Conservation (phyloP, 495 filamentous ascomycete species). For the Penicillium angulare region DNA sequence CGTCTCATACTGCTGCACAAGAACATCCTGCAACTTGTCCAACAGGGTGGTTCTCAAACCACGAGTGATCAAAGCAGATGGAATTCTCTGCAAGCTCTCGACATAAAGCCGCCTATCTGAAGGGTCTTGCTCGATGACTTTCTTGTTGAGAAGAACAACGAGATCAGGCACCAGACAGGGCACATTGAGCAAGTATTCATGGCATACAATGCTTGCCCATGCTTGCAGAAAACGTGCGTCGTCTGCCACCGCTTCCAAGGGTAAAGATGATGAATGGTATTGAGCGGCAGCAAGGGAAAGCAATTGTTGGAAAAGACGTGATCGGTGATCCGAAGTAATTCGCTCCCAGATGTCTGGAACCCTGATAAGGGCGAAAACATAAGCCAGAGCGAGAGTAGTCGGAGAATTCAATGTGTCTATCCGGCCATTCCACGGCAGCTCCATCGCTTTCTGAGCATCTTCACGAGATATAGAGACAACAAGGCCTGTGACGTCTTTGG, state of each 20-base stretch:
- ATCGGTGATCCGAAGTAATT: conserved; percentile 27
- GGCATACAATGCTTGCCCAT: conserved; percentile 44
- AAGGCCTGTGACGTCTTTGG: conserved; percentile 29
- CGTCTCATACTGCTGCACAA: conserved; percentile 29
- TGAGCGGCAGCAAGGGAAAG: conserved; percentile 37
- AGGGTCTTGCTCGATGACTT: conserved; percentile 30
- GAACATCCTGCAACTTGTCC: conserved; percentile 35
- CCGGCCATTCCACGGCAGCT: conserved; percentile 40
- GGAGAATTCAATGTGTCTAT: conserved; percentile 33
- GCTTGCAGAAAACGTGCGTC: conserved; percentile 39
- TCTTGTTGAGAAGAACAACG: conserved; percentile 32
- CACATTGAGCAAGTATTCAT: conserved; percentile 43
- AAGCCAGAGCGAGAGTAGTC: conserved; percentile 32
- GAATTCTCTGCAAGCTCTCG: conserved; percentile 43
- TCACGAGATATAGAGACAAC: conserved; percentile 27
- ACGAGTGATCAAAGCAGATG: conserved; percentile 36
- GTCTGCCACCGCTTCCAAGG: conserved; percentile 27
- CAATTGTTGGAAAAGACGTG: conserved; percentile 34
- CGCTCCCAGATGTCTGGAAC: conserved; percentile 33
- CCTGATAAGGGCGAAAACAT: conserved; percentile 34
- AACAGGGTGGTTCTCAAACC: conserved; percentile 36
- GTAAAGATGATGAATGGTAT: conserved; percentile 26
- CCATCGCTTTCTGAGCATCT: conserved; percentile 30
- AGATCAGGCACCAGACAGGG: conserved; percentile 37
- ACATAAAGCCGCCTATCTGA: conserved; percentile 33